These are phyloP conservation scores for Inga oerstediana DNA, from an alignment of 306 rosid genomes.

Conservation along the genomic window DNA sequence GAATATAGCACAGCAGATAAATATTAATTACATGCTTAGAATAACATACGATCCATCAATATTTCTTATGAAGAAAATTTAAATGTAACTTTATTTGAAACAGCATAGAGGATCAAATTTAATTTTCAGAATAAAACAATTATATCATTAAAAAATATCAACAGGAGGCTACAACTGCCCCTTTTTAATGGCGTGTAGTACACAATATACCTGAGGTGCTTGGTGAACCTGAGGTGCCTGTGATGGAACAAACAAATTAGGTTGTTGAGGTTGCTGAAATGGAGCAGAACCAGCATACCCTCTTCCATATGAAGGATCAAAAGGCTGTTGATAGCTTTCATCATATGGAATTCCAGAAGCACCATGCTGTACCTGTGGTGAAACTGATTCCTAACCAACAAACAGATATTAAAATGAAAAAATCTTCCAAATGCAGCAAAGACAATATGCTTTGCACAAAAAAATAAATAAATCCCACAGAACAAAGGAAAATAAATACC, in stretches of 20 bases:
- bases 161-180: slow-evolving; percentile 4
- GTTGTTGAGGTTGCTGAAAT: slow-evolving; percentile 64
- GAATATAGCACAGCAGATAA: neutral
- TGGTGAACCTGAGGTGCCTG: slow-evolving; percentile 65
- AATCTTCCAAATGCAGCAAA: slow-evolving; percentile 23
- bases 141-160: neutral
- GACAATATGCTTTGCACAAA: slow-evolving; percentile 19
- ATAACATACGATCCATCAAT: neutral
- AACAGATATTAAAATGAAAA: slow-evolving; percentile 21
- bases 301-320: slow-evolving; percentile 49
- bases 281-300: slow-evolving; percentile 56
- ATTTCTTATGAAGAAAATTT: neutral
- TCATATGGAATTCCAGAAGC: slow-evolving; percentile 57
- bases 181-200: slow-evolving; percentile 8
- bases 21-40: no score
- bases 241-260: slow-evolving; percentile 71
- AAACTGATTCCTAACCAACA: slow-evolving; percentile 51
- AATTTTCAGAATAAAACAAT: neutral
- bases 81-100: neutral
- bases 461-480: slow-evolving; percentile 1
- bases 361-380: slow-evolving; percentile 55
- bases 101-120: slow-evolving; percentile 1
- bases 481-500: slow-evolving; percentile 50
- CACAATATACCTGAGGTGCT: slow-evolving; percentile 57
- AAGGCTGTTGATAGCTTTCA: slow-evolving; percentile 59